These are phyloP conservation scores for Tolypocladium ophioglossoides DNA, from an alignment of 2,329 filamentous ascomycete genomes.

Conservation along the genomic window DNA sequence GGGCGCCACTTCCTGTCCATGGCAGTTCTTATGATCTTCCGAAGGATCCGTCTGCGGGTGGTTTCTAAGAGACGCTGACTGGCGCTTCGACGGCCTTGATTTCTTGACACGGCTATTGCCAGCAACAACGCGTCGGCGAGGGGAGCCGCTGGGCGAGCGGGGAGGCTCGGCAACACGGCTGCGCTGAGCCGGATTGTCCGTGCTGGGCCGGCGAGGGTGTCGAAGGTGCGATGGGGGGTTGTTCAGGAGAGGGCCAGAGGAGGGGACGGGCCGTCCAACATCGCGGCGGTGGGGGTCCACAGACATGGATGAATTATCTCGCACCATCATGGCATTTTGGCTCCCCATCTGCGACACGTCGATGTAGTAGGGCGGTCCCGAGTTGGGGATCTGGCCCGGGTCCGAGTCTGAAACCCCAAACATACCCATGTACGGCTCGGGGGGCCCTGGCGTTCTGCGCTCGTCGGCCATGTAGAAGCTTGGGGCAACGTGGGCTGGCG, in stretches of 20 bases:
- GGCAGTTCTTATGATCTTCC: slow-evolving; percentile 24
- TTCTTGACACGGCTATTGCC: slow-evolving; percentile 17
- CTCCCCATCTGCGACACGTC: slow-evolving; percentile 14
- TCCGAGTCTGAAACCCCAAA: slow-evolving; percentile 24
- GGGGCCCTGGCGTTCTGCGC: slow-evolving; percentile 25
- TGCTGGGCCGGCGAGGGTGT: slow-evolving; percentile 13
- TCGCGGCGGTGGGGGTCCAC: slow-evolving; percentile 15
- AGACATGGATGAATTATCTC: slow-evolving; percentile 9
- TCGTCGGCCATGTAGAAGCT: slow-evolving; percentile 29
- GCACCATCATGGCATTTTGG: slow-evolving; percentile 15
- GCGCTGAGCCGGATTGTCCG: slow-evolving; percentile 8
- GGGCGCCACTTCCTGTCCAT: slow-evolving; percentile 22
- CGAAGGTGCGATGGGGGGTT: slow-evolving; percentile 13
- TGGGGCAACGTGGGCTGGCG: slow-evolving; percentile 22
- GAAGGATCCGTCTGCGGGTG: slow-evolving; percentile 10
- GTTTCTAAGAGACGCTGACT: slow-evolving; percentile 2
- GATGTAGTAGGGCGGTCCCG: slow-evolving; percentile 16
- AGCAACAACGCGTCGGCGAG: slow-evolving; percentile 14
- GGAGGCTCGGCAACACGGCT: slow-evolving; percentile 2
- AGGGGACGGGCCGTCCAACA: slow-evolving; percentile 7
- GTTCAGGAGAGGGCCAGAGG: slow-evolving; percentile 10
- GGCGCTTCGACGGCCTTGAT: slow-evolving; percentile 5
- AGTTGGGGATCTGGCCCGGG: slow-evolving; percentile 11
- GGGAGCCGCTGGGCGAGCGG: slow-evolving; percentile 15
- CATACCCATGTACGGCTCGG: slow-evolving; percentile 23